Evolutionary conservation across 345 rosid species (phyloP), one percentile per base, ranked within the genome.

Genomic region (Orychophragmus violaceus): DNA sequence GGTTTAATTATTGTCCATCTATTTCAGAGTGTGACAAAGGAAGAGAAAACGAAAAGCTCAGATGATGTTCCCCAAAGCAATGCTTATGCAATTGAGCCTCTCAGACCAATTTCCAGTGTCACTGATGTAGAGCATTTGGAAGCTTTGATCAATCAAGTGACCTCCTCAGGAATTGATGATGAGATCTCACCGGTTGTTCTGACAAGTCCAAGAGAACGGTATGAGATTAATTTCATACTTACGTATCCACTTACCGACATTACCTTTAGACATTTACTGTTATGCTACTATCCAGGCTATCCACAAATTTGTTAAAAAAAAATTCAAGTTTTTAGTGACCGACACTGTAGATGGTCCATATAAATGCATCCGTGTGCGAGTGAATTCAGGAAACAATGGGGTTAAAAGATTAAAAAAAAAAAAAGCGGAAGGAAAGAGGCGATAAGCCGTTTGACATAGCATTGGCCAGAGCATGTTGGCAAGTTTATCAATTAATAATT

Each of bases 331-430:
- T 71, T 85, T 94, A 39, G 95, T 90, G 69, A 90, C 97, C 9
- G 97, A 94, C 78, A 88, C 99, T 1, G 83, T 91, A 33, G 99
- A 90, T 58, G 99, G 99, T 59, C 96, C 95, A 33, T 91, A 87
- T 81, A 94, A 90, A 71, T 88, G 97, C 77, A 83, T 94, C 68
- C 96, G 99, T 28, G 91, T 94, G 81, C 84, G 99, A 75, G 77
- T 83, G 49, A 81, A 79, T 74, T 83, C 85, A 42, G 80, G 82
- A 59, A 74, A 68, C 41, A 76, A 58, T 62, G 81, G 63, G 68
- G 95, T 82, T 8, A 83, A 87, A 69, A 76, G 78, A 54, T 81
- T 91, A 28, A 90, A 52, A n/a, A n/a, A n/a, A n/a, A n/a, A n/a
- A n/a, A 70, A 94, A 94, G 75, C 82, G 96, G 50, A 94, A 87